These are phyloP conservation scores for Piromyces sp. DNA, from an alignment of 192 early-diverging fungal genomes.

Conservation along the genomic window DNA sequence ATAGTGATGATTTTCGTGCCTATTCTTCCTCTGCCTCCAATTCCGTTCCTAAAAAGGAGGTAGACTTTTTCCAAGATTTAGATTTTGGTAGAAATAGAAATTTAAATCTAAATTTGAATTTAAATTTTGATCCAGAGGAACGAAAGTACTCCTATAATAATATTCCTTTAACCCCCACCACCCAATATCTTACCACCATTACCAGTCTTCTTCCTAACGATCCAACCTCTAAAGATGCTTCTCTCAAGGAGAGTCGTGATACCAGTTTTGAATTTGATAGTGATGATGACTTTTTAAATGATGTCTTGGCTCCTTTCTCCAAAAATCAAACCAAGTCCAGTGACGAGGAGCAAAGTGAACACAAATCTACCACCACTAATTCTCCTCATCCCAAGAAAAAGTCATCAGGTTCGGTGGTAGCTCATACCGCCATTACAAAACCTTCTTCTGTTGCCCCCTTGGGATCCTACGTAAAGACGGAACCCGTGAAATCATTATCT, in stretches of 20 bases:
- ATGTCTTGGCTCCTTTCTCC: background rate
- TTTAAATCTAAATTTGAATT: background rate
- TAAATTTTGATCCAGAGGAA: background rate
- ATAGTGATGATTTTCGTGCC: background rate
- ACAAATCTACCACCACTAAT: background rate
- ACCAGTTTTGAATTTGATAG: background rate
- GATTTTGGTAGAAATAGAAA: background rate
- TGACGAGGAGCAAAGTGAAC: background rate
- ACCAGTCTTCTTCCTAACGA: background rate
- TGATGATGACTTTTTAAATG: background rate
- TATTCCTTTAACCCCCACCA: background rate
- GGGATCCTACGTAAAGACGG: background rate
- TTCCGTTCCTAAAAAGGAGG: background rate
- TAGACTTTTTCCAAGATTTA: background rate
- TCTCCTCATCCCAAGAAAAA: background rate
- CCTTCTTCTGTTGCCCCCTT: background rate
- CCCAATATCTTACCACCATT: background rate
- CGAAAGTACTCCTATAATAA: background rate
- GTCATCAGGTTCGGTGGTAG: background rate
- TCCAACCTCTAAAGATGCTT: background rate
- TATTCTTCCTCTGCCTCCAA: background rate
- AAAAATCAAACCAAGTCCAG: background rate
- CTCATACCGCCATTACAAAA: background rate
- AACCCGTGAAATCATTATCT: no score
- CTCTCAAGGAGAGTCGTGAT: background rate